These are phyloP conservation scores for Eimeria sp. DNA, from an alignment of 169 alveolate species.

Conservation along the genomic window DNA sequence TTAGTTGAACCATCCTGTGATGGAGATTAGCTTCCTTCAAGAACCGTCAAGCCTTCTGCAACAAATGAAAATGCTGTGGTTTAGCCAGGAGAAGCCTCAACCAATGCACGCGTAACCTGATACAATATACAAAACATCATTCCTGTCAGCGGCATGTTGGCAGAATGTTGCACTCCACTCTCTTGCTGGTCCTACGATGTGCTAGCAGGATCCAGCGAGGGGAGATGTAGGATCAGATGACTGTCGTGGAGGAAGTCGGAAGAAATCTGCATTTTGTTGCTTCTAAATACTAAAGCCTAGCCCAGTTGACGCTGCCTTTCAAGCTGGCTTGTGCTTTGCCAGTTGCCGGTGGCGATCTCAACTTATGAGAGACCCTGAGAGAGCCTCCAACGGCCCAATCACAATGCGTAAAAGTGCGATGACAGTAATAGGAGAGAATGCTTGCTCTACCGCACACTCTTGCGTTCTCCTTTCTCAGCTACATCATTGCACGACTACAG, in stretches of 20 bases:
- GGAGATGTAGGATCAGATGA: background rate
- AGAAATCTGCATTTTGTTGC: slow-evolving; percentile 19
- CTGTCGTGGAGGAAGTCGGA: slow-evolving; percentile 18
- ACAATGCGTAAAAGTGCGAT: too few species aligned
- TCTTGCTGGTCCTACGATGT: background rate
- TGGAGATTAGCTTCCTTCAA: background rate
- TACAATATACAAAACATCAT: background rate
- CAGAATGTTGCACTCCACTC: background rate
- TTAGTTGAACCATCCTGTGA: background rate
- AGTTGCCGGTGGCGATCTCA: background rate
- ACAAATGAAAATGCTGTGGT: background rate
- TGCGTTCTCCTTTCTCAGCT: background rate
- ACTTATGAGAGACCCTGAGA: too few species aligned
- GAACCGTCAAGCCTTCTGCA: background rate
- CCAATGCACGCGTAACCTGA: background rate
- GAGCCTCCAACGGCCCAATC: too few species aligned
- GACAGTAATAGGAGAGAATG: too few species aligned
- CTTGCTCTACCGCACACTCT: background rate
- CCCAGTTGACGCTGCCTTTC: background rate
- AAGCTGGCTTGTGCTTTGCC: background rate
- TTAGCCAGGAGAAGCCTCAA: background rate
- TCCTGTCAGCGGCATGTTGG: background rate
- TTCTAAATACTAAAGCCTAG: background rate
- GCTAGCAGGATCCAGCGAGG: slow-evolving; percentile 32
- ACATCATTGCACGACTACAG: background rate